Evolutionary conservation across 148 eudicot species (phyloP).

Genomic region (Rhododendron vialii): DNA sequence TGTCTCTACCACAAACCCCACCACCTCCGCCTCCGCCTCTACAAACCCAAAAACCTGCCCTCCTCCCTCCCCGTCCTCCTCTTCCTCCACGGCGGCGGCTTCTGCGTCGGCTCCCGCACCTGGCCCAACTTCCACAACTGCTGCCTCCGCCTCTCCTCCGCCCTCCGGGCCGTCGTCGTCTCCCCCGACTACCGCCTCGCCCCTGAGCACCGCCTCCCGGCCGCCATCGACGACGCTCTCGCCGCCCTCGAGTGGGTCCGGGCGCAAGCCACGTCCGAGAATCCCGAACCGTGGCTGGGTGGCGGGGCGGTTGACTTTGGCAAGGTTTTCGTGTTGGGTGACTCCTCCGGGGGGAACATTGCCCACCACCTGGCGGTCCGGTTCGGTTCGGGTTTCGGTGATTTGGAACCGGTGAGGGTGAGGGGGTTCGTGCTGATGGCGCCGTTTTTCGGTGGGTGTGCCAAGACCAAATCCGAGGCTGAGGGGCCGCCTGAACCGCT

Average conservation of each 20-base stretch:
- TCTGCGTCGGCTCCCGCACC: constrained; percentile 64
- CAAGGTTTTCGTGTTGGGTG: constrained; percentile 60
- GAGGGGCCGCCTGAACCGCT: constrained; percentile 40
- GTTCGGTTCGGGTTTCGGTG: constrained; percentile 33
- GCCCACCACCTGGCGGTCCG: constrained; percentile 69
- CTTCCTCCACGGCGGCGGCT: constrained; percentile 79
- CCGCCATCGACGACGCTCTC: constrained; percentile 54
- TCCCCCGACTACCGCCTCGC: constrained; percentile 72
- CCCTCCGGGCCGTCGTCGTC: constrained; percentile 49
- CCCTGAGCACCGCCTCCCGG: constrained; percentile 75
- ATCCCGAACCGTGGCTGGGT: constrained; percentile 18
- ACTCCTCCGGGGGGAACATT: constrained; percentile 79
- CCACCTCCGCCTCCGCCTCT: constrained; percentile 52
- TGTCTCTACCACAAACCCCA: constrained; percentile 34
- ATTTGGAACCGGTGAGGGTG: constrained; percentile 34
- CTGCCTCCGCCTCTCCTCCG: constrained; percentile 50
- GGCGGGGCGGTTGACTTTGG: constrained; percentile 41
- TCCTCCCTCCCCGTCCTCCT: constrained; percentile 36
- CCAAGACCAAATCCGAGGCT: constrained; percentile 60
- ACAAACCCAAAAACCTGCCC: constrained; percentile 27
- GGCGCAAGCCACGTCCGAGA: constrained; percentile 25
- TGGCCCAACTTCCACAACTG: constrained; percentile 60
- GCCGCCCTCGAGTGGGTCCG: constrained; percentile 52
- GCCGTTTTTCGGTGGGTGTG: constrained; percentile 69
- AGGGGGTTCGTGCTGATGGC: constrained; percentile 61